Base-by-base conservation (phyloP, 208 protist species). In the Porcisia hertigi region DNA sequence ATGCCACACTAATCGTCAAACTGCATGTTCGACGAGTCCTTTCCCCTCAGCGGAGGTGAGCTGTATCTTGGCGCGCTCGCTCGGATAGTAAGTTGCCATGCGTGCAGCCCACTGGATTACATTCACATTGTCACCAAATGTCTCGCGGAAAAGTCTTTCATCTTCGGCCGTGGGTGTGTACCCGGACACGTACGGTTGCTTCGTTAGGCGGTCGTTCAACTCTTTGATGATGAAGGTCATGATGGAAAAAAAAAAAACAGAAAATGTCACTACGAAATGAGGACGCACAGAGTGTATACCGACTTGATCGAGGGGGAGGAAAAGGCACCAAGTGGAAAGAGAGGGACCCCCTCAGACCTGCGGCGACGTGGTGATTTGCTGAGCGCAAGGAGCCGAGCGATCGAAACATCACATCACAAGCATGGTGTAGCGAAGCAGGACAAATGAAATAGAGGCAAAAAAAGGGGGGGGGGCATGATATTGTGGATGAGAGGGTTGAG, bases 1-100 rank as follows among this genome's bases (percentile, higher is more conserved):
- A 58, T 7, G 4, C 36, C 16, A 23, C 49, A 16, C 34, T 47
- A 73, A 43, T 77, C 43, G 34, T 76, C 77, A n/a, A 62, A 30
- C 2, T 67, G 47, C 0, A 65, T 64, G 3, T 84, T 71, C 5
- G 63, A 79, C 12, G 41, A 47, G 57, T 73, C 66, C 45, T n/a
- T 85, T 55, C 12, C 77, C 70, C 20, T 76, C 57, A n/a, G 3
- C 43, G 0, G 72, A 64, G 11, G 55, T 64, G 0, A 71, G 63
- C 55, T 69, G 14, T 77, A 90, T 89, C 71, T 86, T 73, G 0
- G 64, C 73, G 43, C 90, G 83, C 79, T 92, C 90, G 45, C 70
- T 82, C 2, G 82, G 84, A 78, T 90, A 87, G 77, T 91, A 94
- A 9, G 90, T 86, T 9, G 90, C 80, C 87, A 94, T 94, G 64